Evolutionary conservation across 306 rosid genomes (phyloP), one percentile per base, ranked within the genome.

Genomic region (Purshia tridentata): DNA sequence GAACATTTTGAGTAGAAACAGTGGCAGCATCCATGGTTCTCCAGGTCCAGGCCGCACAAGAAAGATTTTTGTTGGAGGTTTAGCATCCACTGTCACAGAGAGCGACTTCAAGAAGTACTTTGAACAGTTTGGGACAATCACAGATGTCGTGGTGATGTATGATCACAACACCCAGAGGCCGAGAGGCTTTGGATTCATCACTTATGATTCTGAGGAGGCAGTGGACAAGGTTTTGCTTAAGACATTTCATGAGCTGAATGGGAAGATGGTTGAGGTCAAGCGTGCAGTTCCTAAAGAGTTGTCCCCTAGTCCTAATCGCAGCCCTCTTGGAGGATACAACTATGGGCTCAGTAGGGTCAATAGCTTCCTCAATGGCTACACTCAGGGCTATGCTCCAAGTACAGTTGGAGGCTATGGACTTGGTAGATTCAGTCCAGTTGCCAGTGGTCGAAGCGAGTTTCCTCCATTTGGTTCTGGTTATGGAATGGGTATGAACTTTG

Each of bases 261-360:
- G 99, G 47, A 95, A 95, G 86, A 88, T 90, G 99, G 99, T 91
- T 72, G 99, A 95, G 88, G 99, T 95, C 79, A 95, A 95, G 92
- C 88, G 97, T 66, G 99, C 99, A 50, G 99, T 95, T 82, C 99
- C 99, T 5, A 95, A 95, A 87, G 99, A 95, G 80, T 78, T 88
- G 75, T 95, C 99, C 50, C 97, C 99, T 4, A 93, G 95, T 65
- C 92, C 98, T 42, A 86, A 82, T 78, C 97, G 97, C 72, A 85
- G 93, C 65, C 98, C 97, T 48, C 84, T 91, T 65, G 84, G 85
- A 62, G 97, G 95, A 67, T 91, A 80, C 81, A 87, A 82, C 79
- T 82, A 86, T 76, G 89, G 96, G 74, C 78, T 87, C 66, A 83
- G 84, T 81, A 88, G 99, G 90, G 95, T 88, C 75, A 91, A 80